A percentile compares a stretch with the other conserved stretches of the same genome.
Conservation (phyloP, 2,329 filamentous ascomycete species). For the Albifimbria verrucaria region DNA sequence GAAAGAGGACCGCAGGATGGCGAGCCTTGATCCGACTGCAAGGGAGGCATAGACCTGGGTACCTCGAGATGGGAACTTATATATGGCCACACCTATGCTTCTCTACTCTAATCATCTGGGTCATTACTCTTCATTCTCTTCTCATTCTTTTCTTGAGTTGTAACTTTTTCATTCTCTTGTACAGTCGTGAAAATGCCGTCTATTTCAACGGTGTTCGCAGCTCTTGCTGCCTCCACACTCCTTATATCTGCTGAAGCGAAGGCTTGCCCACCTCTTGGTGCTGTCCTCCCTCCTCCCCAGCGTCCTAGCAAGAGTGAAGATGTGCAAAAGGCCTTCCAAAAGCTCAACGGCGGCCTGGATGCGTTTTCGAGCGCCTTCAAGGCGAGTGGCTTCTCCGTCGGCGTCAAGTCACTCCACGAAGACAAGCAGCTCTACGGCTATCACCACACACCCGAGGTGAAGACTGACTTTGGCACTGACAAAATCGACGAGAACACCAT, state of each 20-base stretch:
- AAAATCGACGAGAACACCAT: constrained; percentile 28
- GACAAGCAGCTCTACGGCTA: constrained; percentile 32
- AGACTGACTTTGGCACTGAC: constrained; percentile 17
- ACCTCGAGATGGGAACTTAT: too few species aligned
- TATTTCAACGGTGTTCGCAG: not conserved
- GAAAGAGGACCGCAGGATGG: too few species aligned
- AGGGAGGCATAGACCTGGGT: too few species aligned
- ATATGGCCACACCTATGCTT: too few species aligned
- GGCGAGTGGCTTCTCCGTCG: constrained; percentile 33
- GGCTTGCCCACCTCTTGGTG: constrained; percentile 38
- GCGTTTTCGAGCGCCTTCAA: constrained; percentile 21
- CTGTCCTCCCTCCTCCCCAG: constrained; percentile 35
- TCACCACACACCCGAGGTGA: constrained; percentile 34
- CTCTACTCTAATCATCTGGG: not conserved
- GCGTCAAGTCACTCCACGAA: constrained; percentile 40
- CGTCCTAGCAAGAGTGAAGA: constrained; percentile 25
- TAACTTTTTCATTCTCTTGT: not conserved
- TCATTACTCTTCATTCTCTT: not conserved
- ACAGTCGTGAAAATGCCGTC: constrained; percentile 2
- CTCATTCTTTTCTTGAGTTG: not conserved
- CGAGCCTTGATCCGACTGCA: too few species aligned
- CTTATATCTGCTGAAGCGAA: constrained; percentile 20
- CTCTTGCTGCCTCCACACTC: not conserved
- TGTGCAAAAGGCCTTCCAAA: constrained; percentile 22
- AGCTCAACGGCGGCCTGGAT: constrained; percentile 21